Evolutionary conservation across 2,329 filamentous ascomycete species (phyloP).

Genomic region (Laburnicola sp.): DNA sequence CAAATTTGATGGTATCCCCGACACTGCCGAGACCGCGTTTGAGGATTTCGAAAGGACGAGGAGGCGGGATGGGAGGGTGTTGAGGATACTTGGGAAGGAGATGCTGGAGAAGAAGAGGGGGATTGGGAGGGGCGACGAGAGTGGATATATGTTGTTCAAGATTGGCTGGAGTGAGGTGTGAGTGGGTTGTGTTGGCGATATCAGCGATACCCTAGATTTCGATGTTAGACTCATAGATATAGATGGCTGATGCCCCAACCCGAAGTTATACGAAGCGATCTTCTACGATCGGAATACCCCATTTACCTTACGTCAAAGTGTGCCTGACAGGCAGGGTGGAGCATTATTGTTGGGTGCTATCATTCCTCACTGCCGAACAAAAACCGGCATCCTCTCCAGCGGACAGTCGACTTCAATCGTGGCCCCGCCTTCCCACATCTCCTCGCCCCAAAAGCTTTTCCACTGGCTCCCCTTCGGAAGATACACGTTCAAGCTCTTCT

Average conservation of each 20-base stretch:
- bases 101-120: conserved; percentile 35
- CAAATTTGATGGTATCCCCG: conserved; percentile 42
- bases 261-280: too few relatives aligned
- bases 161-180: conserved; percentile 32
- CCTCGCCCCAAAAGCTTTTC: conserved; percentile 46
- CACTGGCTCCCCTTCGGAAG: conserved; percentile 54
- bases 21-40: conserved; percentile 42
- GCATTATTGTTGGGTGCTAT: too few relatives aligned
- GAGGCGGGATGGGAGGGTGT: conserved; percentile 16
- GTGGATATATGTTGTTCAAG: conserved; percentile 37
- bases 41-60: conserved; percentile 18
- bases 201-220: conserved; percentile 2
- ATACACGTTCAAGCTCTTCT: conserved; percentile 55
- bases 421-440: conserved; percentile 45
- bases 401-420: conserved; percentile 50
- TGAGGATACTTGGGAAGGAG: conserved; percentile 31
- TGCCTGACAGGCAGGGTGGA: too few relatives aligned
- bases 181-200: not conserved
- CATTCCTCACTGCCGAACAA: conserved; percentile 28
- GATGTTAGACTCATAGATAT: conserved; percentile 4
- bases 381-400: conserved; percentile 54
- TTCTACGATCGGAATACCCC: too few relatives aligned
- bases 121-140: conserved; percentile 41
- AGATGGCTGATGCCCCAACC: not conserved
- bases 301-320: too few relatives aligned